Conservation (phyloP, 495 filamentous ascomycete genomes). For the Neurospora pannonica region DNA sequence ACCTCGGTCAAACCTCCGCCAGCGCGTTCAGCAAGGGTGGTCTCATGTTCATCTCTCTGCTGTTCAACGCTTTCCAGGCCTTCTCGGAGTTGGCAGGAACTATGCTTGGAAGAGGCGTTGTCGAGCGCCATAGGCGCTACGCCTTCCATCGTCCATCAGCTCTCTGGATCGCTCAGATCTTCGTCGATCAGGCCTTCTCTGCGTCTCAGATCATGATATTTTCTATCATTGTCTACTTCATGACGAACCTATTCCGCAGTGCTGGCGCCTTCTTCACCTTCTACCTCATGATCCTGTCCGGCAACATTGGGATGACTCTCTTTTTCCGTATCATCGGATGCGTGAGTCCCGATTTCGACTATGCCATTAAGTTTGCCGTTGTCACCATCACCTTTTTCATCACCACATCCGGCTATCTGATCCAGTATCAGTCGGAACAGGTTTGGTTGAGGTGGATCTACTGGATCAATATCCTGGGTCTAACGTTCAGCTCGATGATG, state of each 20-base stretch:
- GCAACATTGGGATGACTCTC: slow-evolving; percentile 68
- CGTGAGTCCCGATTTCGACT: slow-evolving; percentile 75
- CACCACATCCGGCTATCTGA: slow-evolving; percentile 69
- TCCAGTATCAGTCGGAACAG: slow-evolving; percentile 59
- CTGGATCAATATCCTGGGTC: slow-evolving; percentile 67
- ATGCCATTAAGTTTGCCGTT: slow-evolving; percentile 71
- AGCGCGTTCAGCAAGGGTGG: slow-evolving; percentile 72
- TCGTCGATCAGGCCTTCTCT: slow-evolving; percentile 66
- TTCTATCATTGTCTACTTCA: slow-evolving; percentile 71
- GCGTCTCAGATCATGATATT: slow-evolving; percentile 60
- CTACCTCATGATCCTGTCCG: slow-evolving; percentile 56
- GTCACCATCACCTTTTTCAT: slow-evolving; percentile 71
- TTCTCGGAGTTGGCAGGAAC: slow-evolving; percentile 63
- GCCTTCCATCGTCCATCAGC: slow-evolving; percentile 72
- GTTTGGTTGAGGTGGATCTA: slow-evolving; percentile 77
- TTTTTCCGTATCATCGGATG: slow-evolving; percentile 74
- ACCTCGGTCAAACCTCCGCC: slow-evolving; percentile 53
- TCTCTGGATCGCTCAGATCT: slow-evolving; percentile 69
- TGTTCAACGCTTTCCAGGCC: slow-evolving; percentile 75
- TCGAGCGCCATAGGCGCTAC: slow-evolving; percentile 74
- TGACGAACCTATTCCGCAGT: slow-evolving; percentile 55
- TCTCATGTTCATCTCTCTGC: slow-evolving; percentile 61
- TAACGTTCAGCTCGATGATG: slow-evolving; percentile 69
- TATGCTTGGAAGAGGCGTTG: slow-evolving; percentile 63
- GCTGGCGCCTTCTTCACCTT: slow-evolving; percentile 77